These are phyloP conservation scores for Circinella minor DNA, from an alignment of 371 early-diverging fungal genomes.

Conservation along the genomic window DNA sequence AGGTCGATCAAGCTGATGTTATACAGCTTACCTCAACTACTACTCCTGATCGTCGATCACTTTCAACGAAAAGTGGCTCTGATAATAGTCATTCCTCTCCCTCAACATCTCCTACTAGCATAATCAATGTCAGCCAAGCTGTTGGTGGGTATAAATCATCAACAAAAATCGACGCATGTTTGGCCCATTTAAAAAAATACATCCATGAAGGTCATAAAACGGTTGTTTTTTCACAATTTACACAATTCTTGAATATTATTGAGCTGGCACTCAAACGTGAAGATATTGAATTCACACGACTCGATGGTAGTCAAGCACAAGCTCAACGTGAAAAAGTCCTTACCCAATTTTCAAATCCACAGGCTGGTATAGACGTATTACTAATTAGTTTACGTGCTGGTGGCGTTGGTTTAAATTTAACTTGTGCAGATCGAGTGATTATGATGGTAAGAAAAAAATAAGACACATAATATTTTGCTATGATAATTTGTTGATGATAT, in stretches of 20 bases:
- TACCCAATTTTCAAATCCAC: slow-evolving; percentile 50
- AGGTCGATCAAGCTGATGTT: slow-evolving; percentile 55
- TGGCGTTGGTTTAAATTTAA: slow-evolving; percentile 91
- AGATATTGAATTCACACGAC: slow-evolving; percentile 59
- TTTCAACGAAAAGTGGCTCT: too few relatives aligned
- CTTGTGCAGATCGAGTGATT: slow-evolving; percentile 74
- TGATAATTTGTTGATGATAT: neutral
- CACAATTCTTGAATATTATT: slow-evolving; percentile 72
- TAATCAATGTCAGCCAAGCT: slow-evolving; percentile 45
- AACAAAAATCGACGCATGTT: slow-evolving; percentile 69
- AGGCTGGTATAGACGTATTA: slow-evolving; percentile 59
- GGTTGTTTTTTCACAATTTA: slow-evolving; percentile 90
- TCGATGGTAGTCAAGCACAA: slow-evolving; percentile 76
- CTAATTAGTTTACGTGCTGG: slow-evolving; percentile 86
- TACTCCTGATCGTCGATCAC: too few relatives aligned
- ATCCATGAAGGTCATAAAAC: slow-evolving; percentile 43
- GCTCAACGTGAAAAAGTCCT: slow-evolving; percentile 63
- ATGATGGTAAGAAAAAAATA: slow-evolving; percentile 57
- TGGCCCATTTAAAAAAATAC: slow-evolving; percentile 49
- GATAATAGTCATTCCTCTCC: too few relatives aligned
- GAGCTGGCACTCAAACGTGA: slow-evolving; percentile 57
- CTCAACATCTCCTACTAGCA: too few relatives aligned
- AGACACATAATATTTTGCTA: neutral
- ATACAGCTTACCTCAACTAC: slow-evolving; percentile 43
- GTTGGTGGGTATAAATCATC: slow-evolving; percentile 57